A percentile compares a stretch with the other conserved stretches of the same genome.
Evolutionary conservation across 2,329 filamentous ascomycete genomes (phyloP).

Genomic region (Cercospora citrullina): DNA sequence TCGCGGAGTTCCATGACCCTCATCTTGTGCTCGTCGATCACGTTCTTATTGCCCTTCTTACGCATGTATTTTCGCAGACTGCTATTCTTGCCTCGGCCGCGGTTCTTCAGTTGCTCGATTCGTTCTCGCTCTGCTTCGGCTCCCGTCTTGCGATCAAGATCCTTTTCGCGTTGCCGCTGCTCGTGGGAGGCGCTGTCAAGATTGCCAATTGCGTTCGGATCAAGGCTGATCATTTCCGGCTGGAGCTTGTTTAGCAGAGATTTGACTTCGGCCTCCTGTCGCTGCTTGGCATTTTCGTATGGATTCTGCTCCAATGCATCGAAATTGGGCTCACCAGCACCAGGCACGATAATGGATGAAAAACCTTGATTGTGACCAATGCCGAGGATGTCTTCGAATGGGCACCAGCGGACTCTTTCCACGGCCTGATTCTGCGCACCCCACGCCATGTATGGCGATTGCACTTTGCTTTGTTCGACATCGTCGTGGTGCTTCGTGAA

Average conservation of each 20-base stretch:
- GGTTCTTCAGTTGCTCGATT: constrained; percentile 66
- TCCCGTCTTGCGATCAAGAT: constrained; percentile 67
- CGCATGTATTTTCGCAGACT: constrained; percentile 82
- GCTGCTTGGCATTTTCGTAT: constrained; percentile 88
- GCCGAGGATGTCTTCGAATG: constrained; percentile 89
- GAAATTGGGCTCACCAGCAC: constrained; percentile 95
- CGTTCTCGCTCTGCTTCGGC: constrained; percentile 52
- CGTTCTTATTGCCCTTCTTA: constrained; percentile 89
- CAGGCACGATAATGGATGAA: constrained; percentile 84
- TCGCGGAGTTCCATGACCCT: constrained; percentile 80
- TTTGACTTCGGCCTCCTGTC: constrained; percentile 90
- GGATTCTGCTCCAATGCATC: constrained; percentile 93
- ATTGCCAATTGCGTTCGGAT: constrained; percentile 88
- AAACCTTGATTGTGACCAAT: constrained; percentile 84
- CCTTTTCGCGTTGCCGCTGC: constrained; percentile 73
- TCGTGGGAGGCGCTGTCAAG: constrained; percentile 79
- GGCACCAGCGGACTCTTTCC: constrained; percentile 86
- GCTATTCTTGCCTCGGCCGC: constrained; percentile 84
- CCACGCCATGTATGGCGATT: constrained; percentile 91
- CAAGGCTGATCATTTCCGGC: constrained; percentile 94
- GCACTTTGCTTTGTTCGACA: constrained; percentile 72
- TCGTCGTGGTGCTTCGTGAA: constrained; percentile 65
- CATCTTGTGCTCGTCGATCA: constrained; percentile 93
- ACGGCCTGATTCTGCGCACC: constrained; percentile 80
- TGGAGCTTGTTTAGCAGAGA: constrained; percentile 88